phyloP scores from a whole-genome alignment of 2,329 filamentous ascomycete species.

The Aspergillus chevalieri region DNA sequence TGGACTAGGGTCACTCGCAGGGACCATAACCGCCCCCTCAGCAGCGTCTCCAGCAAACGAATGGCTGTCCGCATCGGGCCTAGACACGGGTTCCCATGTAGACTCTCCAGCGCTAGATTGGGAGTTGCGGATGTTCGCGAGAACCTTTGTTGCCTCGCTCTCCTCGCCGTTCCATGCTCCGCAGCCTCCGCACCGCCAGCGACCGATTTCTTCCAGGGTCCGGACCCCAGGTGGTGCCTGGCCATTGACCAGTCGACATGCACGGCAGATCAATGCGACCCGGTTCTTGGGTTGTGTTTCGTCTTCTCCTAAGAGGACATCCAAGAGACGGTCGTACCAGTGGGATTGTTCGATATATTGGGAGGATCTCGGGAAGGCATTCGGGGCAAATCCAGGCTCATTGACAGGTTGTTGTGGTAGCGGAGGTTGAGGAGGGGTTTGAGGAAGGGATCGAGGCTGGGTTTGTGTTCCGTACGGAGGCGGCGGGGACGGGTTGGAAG shows the following conservation, averaged over 20 bases:
- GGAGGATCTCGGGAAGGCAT: conserved; percentile 36
- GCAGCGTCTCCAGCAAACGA: conserved; percentile 16
- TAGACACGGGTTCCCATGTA: conserved; percentile 19
- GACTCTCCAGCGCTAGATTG: conserved; percentile 6
- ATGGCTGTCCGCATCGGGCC: conserved; percentile 12
- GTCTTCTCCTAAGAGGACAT: conserved; percentile 88
- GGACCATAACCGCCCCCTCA: conserved; percentile 23
- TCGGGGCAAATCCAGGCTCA: conserved; percentile 43
- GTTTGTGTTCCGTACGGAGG: conserved; percentile 17
- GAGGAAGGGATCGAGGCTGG: conserved; percentile 9
- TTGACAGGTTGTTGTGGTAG: conserved; percentile 23
- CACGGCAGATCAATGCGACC: conserved; percentile 74
- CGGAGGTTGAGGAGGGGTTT: conserved; percentile 8
- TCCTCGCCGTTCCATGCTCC: conserved; percentile 74
- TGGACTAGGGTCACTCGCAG: conserved; percentile 19
- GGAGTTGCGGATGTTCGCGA: conserved; percentile 53
- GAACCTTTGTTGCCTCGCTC: conserved; percentile 66
- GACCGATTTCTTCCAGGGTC: conserved; percentile 69
- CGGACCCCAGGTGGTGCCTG: conserved; percentile 86
- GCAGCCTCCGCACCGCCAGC: conserved; percentile 86
- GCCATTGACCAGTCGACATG: conserved; percentile 85
- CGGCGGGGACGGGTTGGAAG: conserved; percentile 16
- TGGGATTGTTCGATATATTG: conserved; percentile 46
- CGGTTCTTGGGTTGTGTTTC: conserved; percentile 89
- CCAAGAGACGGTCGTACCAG: conserved; percentile 94